Conservation (phyloP, 2,329 filamentous ascomycete species). For the Hansfordia pulvinata region DNA sequence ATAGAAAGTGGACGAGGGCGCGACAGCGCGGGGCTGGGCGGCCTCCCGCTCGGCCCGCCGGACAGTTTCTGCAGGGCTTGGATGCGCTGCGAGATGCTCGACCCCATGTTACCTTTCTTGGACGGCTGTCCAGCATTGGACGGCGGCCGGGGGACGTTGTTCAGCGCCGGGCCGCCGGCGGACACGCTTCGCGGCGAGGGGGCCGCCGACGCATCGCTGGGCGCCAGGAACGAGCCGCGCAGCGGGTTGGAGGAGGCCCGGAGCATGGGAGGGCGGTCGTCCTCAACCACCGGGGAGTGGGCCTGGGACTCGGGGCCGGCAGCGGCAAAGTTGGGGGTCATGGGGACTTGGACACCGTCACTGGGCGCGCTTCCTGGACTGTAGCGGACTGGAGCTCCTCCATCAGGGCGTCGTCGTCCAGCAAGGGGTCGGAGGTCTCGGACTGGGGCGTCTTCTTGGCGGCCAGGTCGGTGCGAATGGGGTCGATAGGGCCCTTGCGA, state of each 20-base stretch:
- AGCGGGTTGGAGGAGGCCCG: slow-evolving; percentile 35
- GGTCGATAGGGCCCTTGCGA: slow-evolving; percentile 29
- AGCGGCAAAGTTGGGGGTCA: no score
- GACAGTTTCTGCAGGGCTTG: slow-evolving; percentile 79
- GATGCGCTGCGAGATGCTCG: slow-evolving; percentile 86
- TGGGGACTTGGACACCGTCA: slow-evolving; percentile 74
- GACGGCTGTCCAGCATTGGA: slow-evolving; percentile 35
- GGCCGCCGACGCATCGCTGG: slow-evolving; percentile 29
- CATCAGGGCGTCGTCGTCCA: slow-evolving; percentile 69
- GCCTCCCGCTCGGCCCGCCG: slow-evolving; percentile 20
- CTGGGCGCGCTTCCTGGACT: slow-evolving; percentile 69
- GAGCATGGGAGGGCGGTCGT: slow-evolving; percentile 34
- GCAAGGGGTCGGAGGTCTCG: slow-evolving; percentile 31
- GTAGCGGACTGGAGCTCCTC: slow-evolving; percentile 75
- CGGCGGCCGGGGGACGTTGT: slow-evolving; percentile 38
- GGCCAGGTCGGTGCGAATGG: slow-evolving; percentile 38
- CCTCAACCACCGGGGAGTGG: no score
- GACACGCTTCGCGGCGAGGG: slow-evolving; percentile 41
- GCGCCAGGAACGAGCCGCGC: slow-evolving; percentile 28
- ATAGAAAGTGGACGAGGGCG: slow-evolving; percentile 27
- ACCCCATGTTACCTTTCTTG: slow-evolving; percentile 74
- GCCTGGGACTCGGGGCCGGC: no score
- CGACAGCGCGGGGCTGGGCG: slow-evolving; percentile 11
- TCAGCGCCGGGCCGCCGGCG: slow-evolving; percentile 37
- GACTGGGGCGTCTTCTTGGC: slow-evolving; percentile 18